Conservation (phyloP, 179 eudicot species). For the Spinacia oleracea region DNA sequence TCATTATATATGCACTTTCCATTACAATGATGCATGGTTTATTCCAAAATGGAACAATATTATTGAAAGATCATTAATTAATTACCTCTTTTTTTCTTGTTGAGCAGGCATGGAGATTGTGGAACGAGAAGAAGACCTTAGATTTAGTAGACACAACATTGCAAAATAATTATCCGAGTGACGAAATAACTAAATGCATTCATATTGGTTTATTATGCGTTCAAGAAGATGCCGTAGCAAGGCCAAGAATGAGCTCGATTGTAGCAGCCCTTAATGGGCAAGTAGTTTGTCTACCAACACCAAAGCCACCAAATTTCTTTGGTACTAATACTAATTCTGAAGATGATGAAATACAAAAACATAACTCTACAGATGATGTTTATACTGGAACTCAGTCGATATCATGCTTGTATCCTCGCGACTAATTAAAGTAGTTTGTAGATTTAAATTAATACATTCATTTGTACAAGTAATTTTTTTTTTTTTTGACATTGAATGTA, state of each 20-base stretch:
- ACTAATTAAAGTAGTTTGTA: too few relatives aligned
- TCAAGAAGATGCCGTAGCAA: constrained; percentile 33
- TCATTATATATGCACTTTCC: too few relatives aligned
- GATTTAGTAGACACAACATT: constrained; percentile 37
- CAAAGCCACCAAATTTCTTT: constrained; percentile 21
- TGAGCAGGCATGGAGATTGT: constrained; percentile 48
- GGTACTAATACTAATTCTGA: background rate
- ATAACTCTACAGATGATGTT: background rate
- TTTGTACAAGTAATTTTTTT: too few relatives aligned
- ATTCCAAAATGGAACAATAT: too few relatives aligned
- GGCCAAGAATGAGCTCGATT: constrained; percentile 35
- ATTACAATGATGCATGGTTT: too few relatives aligned
- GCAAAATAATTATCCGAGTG: background rate
- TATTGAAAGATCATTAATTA: too few relatives aligned
- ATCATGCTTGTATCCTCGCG: background rate
- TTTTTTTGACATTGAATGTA: too few relatives aligned
- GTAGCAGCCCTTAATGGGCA: constrained; percentile 11
- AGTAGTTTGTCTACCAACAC: constrained; percentile 11
- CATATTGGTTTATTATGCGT: constrained; percentile 46
- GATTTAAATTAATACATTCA: too few relatives aligned
- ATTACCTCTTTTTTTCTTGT: background rate
- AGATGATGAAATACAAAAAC: background rate
- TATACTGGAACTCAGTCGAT: background rate
- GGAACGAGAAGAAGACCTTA: constrained; percentile 36
- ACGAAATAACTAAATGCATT: constrained; percentile 30